Evolutionary conservation across 2,329 filamentous ascomycete species (phyloP).

Genomic region (Scedosporium apiospermum): DNA sequence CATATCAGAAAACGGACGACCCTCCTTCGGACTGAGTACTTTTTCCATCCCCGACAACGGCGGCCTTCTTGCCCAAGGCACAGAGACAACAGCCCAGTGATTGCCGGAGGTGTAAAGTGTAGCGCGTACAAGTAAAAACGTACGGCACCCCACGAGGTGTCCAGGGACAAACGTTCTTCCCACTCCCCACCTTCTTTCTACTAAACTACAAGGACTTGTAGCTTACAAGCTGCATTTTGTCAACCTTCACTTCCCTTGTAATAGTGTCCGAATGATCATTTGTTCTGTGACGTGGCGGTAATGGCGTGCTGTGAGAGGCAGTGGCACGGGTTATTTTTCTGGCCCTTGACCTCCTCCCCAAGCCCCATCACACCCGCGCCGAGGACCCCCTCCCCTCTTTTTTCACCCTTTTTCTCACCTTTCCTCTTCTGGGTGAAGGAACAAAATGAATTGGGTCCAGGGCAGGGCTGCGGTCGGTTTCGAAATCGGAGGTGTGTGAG

Average conservation of each 20-base stretch:
- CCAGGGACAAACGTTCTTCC: background rate
- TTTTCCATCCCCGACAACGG: background rate
- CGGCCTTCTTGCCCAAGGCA: background rate
- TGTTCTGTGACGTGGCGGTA: background rate
- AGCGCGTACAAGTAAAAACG: background rate
- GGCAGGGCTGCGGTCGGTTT: background rate
- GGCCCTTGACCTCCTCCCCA: slow-evolving; percentile 4
- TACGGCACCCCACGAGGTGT: background rate
- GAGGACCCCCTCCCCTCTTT: slow-evolving; percentile 2
- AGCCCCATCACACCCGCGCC: slow-evolving; percentile 11
- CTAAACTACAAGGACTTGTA: background rate
- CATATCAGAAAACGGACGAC: background rate
- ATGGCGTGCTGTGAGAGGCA: background rate
- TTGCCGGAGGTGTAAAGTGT: background rate
- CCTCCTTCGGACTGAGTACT: background rate
- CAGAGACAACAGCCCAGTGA: background rate
- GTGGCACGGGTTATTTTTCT: background rate
- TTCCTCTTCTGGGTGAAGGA: background rate
- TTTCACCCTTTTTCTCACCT: slow-evolving; percentile 11
- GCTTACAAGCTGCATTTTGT: background rate
- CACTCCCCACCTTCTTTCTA: background rate
- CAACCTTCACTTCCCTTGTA: background rate
- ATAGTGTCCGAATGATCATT: background rate
- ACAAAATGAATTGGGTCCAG: background rate
- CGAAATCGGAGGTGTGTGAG: background rate